A percentile compares a stretch with the other conserved stretches of the same genome.
These are phyloP conservation scores for Lactifluus hygrophoroides DNA, from an alignment of 768 basidiomycete genomes.

Conservation along the genomic window DNA sequence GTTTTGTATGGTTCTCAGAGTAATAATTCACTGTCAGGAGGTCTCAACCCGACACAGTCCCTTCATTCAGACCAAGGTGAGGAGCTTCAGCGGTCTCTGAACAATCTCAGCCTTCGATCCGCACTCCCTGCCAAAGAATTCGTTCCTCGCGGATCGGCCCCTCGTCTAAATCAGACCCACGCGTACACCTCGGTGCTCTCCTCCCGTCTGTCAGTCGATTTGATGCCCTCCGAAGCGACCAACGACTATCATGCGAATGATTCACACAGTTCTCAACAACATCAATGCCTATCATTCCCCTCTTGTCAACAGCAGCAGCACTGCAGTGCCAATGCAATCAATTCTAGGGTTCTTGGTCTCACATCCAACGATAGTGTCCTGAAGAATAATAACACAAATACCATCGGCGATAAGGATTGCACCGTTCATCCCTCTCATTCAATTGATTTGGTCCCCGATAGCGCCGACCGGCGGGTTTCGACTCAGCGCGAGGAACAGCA, in stretches of 20 bases:
- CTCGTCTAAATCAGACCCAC: slow-evolving; percentile 3
- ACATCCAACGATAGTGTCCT: slow-evolving; percentile 4
- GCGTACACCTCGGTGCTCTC: background rate
- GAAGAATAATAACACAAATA: slow-evolving; percentile 2
- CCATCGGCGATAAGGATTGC: slow-evolving; percentile 10
- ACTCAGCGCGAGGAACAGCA: slow-evolving; percentile 14
- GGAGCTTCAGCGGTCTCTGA: slow-evolving; percentile 10
- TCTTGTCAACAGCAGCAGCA: slow-evolving; percentile 7
- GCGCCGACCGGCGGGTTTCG: slow-evolving; percentile 1
- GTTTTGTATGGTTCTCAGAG: slow-evolving; percentile 13
- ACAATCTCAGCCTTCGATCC: slow-evolving; percentile 13
- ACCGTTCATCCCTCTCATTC: slow-evolving; percentile 4
- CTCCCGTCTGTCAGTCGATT: slow-evolving; percentile 5
- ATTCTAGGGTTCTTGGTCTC: slow-evolving; percentile 9
- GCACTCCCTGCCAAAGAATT: slow-evolving; percentile 18
- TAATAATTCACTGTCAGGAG: background rate
- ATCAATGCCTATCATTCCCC: background rate
- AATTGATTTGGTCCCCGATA: slow-evolving; percentile 7
- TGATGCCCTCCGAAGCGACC: background rate
- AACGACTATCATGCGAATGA: background rate
- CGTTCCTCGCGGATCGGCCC: slow-evolving; percentile 15
- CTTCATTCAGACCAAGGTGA: slow-evolving; percentile 2
- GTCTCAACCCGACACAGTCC: background rate
- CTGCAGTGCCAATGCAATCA: background rate
- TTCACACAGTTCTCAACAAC: slow-evolving; percentile 2